Base-by-base conservation (phyloP, 169 alveolate species). In the Plasmodium cynomolgi region DNA sequence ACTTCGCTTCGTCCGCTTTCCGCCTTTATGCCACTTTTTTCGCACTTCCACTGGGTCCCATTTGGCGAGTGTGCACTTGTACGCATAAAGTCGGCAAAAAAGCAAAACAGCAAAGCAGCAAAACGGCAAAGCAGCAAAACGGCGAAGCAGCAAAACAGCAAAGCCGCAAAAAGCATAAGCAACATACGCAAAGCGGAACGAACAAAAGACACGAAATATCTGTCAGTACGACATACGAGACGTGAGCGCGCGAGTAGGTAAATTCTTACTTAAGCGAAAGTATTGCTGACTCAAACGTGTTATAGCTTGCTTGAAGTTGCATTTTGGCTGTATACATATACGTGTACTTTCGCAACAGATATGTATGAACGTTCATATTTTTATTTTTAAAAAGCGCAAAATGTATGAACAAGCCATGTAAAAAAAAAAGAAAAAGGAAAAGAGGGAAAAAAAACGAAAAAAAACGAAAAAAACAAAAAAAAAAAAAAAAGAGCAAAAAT, bases 191-290 rank as follows among this genome's bases (percentile, higher is more conserved):
- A 68, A 68, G 29, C 29, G 50, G 31, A 79, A 20, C 62, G 29
- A 68, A 31, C 34, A 68, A 37, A 33, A 47, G 44, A 33, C 50
- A 56, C 29, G 31, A 31, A 31, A 34, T 31, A 8, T 62, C 80
- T 85, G 23, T 54, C 62, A 85, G 80, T 77, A 85, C 79, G 81
- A 75, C 93, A 85, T 75, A 85, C 58, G 23, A 81, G 26, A 74
- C 37, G 58, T 74, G 62, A 29, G 68, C 31, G 31, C 68, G 80
- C 31, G 71, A 50, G 85, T 50, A 85, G 93, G 71, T 31, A 54
- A 74, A 44, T 85, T 85, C 93, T 75, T 85, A 85, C 26, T 75
- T 26, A 50, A 37, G 26, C 74, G 50, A 41, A 41, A 72, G 23
- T 72, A 47, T 31, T 81, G 33, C 62, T 81, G 41, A 20, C 17